Percentiles rank a stretch among this genome's conserved stretches.
Evolutionary conservation across 2,329 filamentous ascomycete genomes (phyloP).

Genomic region (Chalara sp.): DNA sequence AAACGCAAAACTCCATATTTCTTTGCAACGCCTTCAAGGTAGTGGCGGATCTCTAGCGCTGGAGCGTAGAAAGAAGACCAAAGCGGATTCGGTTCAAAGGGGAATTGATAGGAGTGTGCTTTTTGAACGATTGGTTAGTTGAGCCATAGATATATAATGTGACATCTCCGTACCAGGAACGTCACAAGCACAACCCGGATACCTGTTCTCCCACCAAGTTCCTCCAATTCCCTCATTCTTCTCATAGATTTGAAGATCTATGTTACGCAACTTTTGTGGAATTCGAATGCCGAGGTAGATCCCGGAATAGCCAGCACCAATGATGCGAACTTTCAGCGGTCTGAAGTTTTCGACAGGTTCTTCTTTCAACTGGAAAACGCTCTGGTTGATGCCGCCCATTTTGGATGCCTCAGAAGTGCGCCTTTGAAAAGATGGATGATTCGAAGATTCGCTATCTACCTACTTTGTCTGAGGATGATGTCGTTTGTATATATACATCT

Average conservation of each 20-base stretch:
- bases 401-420: too few species aligned
- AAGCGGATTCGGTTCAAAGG: conserved; percentile 59
- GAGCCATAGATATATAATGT: too few species aligned
- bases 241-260: conserved; percentile 40
- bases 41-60: conserved; percentile 62
- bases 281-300: conserved; percentile 26
- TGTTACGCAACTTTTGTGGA: conserved; percentile 21
- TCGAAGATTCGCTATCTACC: too few species aligned
- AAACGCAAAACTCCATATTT: conserved; percentile 60
- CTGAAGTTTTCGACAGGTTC: conserved; percentile 21
- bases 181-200: conserved; percentile 19
- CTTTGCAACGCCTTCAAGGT: conserved; percentile 54
- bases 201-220: conserved; percentile 46
- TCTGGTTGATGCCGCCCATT: too few species aligned
- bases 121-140: too few species aligned
- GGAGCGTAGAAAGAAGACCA: conserved; percentile 65
- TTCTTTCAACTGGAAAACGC: conserved; percentile 17
- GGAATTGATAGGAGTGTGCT: conserved; percentile 55
- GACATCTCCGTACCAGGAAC: conserved; percentile 1
- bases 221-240: conserved; percentile 46
- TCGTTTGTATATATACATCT: too few species aligned
- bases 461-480: too few species aligned
- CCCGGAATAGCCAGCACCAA: conserved; percentile 27
- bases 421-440: too few species aligned
- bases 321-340: conserved; percentile 22